Conservation (phyloP, 495 filamentous ascomycete species). For the Tuber calosporum region DNA sequence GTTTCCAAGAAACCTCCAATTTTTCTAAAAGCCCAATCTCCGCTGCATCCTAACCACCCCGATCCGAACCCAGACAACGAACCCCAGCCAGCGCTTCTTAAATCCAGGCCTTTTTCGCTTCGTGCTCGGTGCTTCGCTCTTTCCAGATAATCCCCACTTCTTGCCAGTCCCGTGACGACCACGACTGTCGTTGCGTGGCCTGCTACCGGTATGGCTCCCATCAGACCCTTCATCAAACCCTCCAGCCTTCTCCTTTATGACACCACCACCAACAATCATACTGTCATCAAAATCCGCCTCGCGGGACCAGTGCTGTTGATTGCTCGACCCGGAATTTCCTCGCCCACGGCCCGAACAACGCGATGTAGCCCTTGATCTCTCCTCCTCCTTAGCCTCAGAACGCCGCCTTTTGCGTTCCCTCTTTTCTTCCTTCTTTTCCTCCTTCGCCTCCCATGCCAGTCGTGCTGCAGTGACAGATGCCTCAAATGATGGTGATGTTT, state of each 20-base stretch:
- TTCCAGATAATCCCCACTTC: conserved; percentile 29
- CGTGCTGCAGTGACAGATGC: conserved; percentile 39
- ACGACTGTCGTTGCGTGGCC: conserved; percentile 10
- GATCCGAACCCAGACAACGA: conserved; percentile 42
- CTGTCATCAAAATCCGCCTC: conserved; percentile 18
- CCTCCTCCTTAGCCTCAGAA: conserved; percentile 39
- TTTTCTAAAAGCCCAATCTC: conserved; percentile 36
- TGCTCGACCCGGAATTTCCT: conserved; percentile 36
- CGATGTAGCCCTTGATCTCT: conserved; percentile 36
- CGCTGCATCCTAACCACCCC: conserved; percentile 40
- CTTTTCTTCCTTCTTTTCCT: conserved; percentile 43
- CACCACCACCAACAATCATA: neutral
- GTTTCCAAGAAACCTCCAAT: neutral
- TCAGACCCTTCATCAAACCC: neutral
- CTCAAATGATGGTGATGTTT: conserved; percentile 38
- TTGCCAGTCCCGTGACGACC: conserved; percentile 29
- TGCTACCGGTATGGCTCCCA: neutral
- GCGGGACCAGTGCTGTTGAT: conserved; percentile 27
- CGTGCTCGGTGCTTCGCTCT: neutral
- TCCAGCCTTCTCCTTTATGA: neutral
- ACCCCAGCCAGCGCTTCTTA: conserved; percentile 40
- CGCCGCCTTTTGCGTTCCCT: conserved; percentile 37
- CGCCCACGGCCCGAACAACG: conserved; percentile 32
- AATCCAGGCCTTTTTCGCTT: conserved; percentile 22
- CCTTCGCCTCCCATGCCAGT: conserved; percentile 41